These are phyloP conservation scores for Aspergillus tanneri DNA, from an alignment of 2,329 filamentous ascomycete species.

Conservation along the genomic window DNA sequence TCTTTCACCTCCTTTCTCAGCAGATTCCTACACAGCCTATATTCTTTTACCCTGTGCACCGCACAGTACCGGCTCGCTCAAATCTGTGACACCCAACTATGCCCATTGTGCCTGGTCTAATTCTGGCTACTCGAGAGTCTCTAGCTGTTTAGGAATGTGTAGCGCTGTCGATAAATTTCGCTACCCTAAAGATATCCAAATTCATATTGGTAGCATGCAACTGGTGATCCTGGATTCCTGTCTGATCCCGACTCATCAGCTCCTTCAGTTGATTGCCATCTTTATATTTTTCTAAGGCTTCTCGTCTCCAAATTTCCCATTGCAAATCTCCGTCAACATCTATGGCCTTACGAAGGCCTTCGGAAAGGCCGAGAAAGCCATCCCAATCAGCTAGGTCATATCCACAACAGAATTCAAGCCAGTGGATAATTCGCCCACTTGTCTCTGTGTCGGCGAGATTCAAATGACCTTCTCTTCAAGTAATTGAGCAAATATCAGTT, in stretches of 20 bases:
- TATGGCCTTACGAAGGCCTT: conserved; percentile 39
- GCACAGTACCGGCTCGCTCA: too few species aligned
- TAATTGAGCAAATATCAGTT: conserved; percentile 36
- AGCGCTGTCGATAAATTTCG: too few species aligned
- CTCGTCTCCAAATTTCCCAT: conserved; percentile 42
- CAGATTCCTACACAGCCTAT: too few species aligned
- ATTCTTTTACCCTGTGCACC: too few species aligned
- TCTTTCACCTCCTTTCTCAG: too few species aligned
- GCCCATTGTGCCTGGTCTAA: too few species aligned
- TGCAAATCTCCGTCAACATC: conserved; percentile 35
- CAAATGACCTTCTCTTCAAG: conserved; percentile 34
- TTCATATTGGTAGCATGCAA: too few species aligned
- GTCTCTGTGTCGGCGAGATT: conserved; percentile 41
- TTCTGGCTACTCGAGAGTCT: too few species aligned
- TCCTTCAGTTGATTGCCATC: conserved; percentile 16
- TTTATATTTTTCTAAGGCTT: conserved; percentile 37
- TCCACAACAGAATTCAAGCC: conserved; percentile 45
- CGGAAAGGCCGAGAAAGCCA: conserved; percentile 45
- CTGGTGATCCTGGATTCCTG: too few species aligned
- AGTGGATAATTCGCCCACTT: conserved; percentile 41
- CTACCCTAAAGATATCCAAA: too few species aligned
- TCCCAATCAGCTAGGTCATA: conserved; percentile 47
- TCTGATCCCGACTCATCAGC: neutral
- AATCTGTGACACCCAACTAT: too few species aligned
- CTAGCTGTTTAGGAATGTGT: too few species aligned